A percentile compares a stretch with the other conserved stretches of the same genome.
These are phyloP conservation scores for Aspergillus panamensis DNA, from an alignment of 495 filamentous ascomycete species.

Conservation along the genomic window DNA sequence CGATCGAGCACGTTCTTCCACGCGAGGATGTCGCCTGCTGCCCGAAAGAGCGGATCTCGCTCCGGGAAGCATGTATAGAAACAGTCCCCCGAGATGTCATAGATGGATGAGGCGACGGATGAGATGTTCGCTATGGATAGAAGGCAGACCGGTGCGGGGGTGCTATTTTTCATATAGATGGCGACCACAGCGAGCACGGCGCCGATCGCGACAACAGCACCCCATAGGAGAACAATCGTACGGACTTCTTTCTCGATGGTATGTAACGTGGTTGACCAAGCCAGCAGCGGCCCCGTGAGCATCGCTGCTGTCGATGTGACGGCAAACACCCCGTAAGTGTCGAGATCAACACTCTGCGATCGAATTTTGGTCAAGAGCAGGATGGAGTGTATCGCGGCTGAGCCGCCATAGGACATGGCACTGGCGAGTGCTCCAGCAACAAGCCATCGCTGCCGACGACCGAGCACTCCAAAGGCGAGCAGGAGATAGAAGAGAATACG, in stretches of 20 bases:
- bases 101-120: background rate
- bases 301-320: background rate
- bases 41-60: background rate
- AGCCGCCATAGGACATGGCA: conserved; percentile 4
- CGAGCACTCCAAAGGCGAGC: background rate
- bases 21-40: background rate
- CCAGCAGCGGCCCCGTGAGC: background rate
- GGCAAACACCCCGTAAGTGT: conserved; percentile 6
- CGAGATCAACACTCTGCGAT: conserved; percentile 2
- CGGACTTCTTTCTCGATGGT: background rate
- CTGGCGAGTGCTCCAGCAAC: conserved; percentile 3
- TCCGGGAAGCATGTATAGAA: background rate
- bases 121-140: background rate
- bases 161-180: background rate
- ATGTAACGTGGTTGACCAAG: background rate
- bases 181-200: background rate
- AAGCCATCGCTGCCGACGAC: conserved; percentile 7
- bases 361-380: background rate
- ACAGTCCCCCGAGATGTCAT: background rate
- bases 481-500: conserved; percentile 3
- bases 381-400: background rate
- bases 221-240: background rate
- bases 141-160: background rate
- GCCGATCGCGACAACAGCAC: background rate
- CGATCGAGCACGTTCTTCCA: conserved; percentile 5